Percentiles rank a stretch among this genome's conserved stretches.
phyloP scores from a whole-genome alignment of 768 basidiomycete genomes.

The Hygrocybe punicea region DNA sequence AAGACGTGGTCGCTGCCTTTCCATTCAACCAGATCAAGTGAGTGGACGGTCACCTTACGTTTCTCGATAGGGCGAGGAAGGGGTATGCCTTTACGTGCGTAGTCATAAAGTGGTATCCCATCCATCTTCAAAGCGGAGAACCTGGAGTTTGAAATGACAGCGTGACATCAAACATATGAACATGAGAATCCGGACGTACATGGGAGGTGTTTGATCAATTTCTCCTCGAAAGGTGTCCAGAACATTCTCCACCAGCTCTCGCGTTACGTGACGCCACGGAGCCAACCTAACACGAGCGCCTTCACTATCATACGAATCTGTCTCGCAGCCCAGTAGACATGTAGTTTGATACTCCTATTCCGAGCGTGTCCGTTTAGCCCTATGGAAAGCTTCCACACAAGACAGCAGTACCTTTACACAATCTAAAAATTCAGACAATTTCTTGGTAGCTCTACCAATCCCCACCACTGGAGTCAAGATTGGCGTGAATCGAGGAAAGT shows the following conservation, averaged over 20 bases:
- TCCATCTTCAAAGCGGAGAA: constrained; percentile 99
- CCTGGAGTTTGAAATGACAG: constrained; percentile 39
- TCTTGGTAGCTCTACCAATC: constrained; percentile 86
- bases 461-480: constrained; percentile 69
- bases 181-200: constrained; percentile 50
- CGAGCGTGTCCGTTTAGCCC: background rate
- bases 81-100: constrained; percentile 86
- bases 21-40: constrained; percentile 77
- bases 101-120: constrained; percentile 91
- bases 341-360: constrained; percentile 86
- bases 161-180: constrained; percentile 1
- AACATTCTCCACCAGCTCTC: constrained; percentile 63
- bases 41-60: constrained; percentile 77
- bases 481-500: background rate
- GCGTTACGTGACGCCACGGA: constrained; percentile 81
- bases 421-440: constrained; percentile 74
- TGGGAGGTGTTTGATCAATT: constrained; percentile 87
- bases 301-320: constrained; percentile 91
- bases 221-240: constrained; percentile 78
- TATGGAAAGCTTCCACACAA: background rate
- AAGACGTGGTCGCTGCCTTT: constrained; percentile 71
- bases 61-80: constrained; percentile 92
- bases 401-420: constrained; percentile 87
- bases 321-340: constrained; percentile 89
- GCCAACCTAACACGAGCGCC: constrained; percentile 76